Evolutionary conservation across 1,284 basidiomycete genomes (phyloP), one percentile per base, ranked within the genome.

Genomic region (Rhodotorula sp.): DNA sequence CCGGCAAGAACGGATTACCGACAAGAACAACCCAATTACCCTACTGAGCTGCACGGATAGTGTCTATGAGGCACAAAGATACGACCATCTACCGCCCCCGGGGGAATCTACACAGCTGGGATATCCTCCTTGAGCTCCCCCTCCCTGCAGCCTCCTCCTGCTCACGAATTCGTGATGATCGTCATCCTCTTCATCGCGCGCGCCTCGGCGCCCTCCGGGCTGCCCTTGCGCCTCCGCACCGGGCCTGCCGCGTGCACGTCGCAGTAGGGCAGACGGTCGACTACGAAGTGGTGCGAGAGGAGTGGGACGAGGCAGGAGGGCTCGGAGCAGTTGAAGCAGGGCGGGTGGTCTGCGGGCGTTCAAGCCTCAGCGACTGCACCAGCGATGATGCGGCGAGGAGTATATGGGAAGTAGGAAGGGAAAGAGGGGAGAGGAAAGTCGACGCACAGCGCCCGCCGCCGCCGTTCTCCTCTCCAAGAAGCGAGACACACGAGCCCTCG

Each of bases 221-320:
- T 19, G 46, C 8, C 54, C 32, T 15, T 2, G 22, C 46, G 64
- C 0, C 58, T 27, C 1, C 46, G 48, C 37, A 46, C n/a, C 27
- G 50, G 46, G 2, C 61, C 39, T 13, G 61, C 37, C 0, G 78
- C 76, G 58, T 80, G 79, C 25, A 36, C 25, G 51, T 80, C 80
- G 70, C 80, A 80, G 67, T 72, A 80, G 1, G 80, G 80, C 3
- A 74, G 67, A 3, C 69, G 64, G 36, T 67, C 68, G 39, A 80
- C 64, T 21, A 80, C 74, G 21, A 78, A 80, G 60, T 80, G 80
- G 60, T 76, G 78, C n/a, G 79, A 78, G 50, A 72, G 69, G n/a
- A 80, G 70, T 5, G 72, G 73, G 17, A 59, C 27, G 15, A 22
- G 15, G 66, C 80, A 80, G 1, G 64, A 61, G 7, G 58, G 15